These are phyloP conservation scores for Irpex lacteus DNA, from an alignment of 1,284 basidiomycete genomes.

Conservation along the genomic window DNA sequence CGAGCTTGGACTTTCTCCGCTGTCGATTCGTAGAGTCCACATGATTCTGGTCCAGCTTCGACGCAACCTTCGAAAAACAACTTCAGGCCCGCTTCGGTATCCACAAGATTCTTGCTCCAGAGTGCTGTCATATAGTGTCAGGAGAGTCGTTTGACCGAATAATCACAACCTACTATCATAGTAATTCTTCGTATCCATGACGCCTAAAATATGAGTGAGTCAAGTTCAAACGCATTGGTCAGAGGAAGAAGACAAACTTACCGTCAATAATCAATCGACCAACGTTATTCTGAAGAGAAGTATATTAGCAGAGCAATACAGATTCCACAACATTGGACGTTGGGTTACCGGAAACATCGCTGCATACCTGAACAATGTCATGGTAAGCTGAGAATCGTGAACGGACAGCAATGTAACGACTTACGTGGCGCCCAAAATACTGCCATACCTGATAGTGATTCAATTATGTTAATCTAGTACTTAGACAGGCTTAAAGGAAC, in stretches of 20 bases:
- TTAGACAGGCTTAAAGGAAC: no score
- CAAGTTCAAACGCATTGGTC: not conserved
- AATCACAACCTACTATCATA: conserved; percentile 4
- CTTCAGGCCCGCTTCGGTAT: conserved; percentile 16
- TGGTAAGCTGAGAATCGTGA: not conserved
- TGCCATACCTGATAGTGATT: conserved; percentile 18
- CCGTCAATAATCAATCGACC: conserved; percentile 18
- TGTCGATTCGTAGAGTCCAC: conserved; percentile 17
- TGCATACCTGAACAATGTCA: conserved; percentile 11
- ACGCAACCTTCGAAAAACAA: conserved; percentile 18
- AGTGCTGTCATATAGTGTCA: not conserved
- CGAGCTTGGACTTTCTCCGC: conserved; percentile 15
- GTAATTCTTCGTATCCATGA: conserved; percentile 15
- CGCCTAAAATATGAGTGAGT: conserved; percentile 4
- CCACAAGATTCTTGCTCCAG: conserved; percentile 19
- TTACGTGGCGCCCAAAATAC: conserved; percentile 22
- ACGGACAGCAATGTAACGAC: not conserved
- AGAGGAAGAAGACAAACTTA: not conserved
- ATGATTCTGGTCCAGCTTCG: conserved; percentile 16
- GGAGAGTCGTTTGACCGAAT: no score
- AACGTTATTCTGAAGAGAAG: conserved; percentile 14
- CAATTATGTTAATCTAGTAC: no score
- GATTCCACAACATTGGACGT: not conserved
- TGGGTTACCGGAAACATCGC: conserved; percentile 24
- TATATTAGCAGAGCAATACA: not conserved